A percentile compares a stretch with the other conserved stretches of the same genome.
Conservation (phyloP, 495 filamentous ascomycete genomes). For the Tuber brumale region DNA sequence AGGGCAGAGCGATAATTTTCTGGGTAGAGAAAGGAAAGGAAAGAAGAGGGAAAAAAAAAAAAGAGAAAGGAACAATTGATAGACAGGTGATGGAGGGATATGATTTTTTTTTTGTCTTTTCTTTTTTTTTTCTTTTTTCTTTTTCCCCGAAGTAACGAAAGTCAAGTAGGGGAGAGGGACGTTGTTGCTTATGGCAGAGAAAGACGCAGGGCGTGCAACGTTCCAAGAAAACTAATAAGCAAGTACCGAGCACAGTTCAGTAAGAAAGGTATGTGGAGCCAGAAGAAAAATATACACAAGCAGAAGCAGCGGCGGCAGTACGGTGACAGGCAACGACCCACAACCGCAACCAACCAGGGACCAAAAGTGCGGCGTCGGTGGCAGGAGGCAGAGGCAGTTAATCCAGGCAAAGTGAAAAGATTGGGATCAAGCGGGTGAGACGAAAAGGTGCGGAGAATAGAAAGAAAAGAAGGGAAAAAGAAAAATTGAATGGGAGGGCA, state of each 20-base stretch:
- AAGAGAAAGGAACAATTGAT: background rate
- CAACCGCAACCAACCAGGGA: background rate
- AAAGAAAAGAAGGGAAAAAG: background rate
- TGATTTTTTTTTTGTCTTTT: background rate
- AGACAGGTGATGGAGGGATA: background rate
- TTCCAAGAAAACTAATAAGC: conserved; percentile 3
- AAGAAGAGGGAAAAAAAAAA: background rate
- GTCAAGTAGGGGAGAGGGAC: background rate
- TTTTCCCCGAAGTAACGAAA: background rate
- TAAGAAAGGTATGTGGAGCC: background rate
- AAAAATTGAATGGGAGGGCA: background rate
- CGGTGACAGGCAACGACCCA: background rate
- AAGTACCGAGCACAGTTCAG: background rate
- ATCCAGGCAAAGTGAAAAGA: background rate
- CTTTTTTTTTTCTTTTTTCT: background rate
- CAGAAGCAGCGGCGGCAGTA: background rate
- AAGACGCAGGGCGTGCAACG: background rate
- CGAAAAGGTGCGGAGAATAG: conserved; percentile 3
- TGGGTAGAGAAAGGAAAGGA: background rate
- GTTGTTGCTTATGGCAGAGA: background rate
- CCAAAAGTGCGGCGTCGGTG: conserved; percentile 1
- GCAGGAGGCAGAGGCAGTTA: background rate
- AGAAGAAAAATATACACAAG: background rate
- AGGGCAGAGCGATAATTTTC: background rate
- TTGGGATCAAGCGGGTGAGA: background rate